Base-by-base conservation (phyloP, 352 stramenopile genomes). In the Pythium angustatum region DNA sequence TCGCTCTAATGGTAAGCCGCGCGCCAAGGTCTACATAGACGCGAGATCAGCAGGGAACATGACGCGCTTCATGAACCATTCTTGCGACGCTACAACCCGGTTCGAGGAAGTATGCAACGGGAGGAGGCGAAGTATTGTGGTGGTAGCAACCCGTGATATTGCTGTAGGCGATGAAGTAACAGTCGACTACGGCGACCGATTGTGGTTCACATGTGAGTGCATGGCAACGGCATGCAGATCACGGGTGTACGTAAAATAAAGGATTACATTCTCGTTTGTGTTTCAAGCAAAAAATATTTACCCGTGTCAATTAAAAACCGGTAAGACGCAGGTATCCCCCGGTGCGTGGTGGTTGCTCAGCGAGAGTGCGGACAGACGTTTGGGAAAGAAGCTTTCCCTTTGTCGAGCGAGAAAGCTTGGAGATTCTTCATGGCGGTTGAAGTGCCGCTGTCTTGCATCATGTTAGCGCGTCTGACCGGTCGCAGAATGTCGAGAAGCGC, bases 61-160 rank as follows among this genome's bases (percentile, higher is more conserved):
- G 8, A 38, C 33, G 7, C 33, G 33, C n/a, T n/a, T n/a, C n/a
- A n/a, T n/a, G n/a, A n/a, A n/a, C n/a, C n/a, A n/a, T n/a, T n/a
- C n/a, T n/a, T n/a, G n/a, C n/a, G n/a, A n/a, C n/a, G n/a, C n/a
- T n/a, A n/a, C n/a, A n/a, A n/a, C n/a, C n/a, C n/a, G n/a, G n/a
- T n/a, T n/a, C n/a, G n/a, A 50, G 30, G 44, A 50, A 30, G 44
- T 50, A 8, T 50, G n/a, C 44, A 50, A 50, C n/a, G 44, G 44
- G 4, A 30, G 17, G 7, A 5, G 44, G 14, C 44, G 30, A 15
- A 30, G n/a, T 17, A 17, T 50, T 8, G n/a, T 50, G 22, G 44
- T 30, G n/a, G 44, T 50, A 38, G 14, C 33, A 38, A 38, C 33
- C 33, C 33, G 33, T 14, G 33, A 14, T 7, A 38, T 38, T 14